Evolutionary conservation across 345 rosid species (phyloP).

Genomic region (Angophora floribunda): DNA sequence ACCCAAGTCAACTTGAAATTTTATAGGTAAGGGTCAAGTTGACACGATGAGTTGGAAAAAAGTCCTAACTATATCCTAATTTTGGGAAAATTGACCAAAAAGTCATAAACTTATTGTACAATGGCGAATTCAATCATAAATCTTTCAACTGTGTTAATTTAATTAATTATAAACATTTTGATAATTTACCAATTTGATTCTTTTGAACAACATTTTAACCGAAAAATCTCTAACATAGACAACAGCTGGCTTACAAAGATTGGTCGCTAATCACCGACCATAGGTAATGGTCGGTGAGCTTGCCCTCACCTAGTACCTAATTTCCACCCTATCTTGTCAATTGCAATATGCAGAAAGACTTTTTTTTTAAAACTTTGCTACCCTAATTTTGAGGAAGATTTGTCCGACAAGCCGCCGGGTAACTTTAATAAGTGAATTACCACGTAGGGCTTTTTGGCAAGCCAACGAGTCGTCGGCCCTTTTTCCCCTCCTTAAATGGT

Average conservation of each 20-base stretch:
- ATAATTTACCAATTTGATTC: background rate
- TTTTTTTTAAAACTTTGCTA: background rate
- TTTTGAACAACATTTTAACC: background rate
- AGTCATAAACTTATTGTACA: background rate
- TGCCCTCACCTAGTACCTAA: background rate
- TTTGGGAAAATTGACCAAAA: background rate
- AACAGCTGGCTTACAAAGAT: fast-evolving
- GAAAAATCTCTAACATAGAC: background rate
- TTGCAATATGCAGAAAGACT: background rate
- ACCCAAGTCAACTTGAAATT: background rate
- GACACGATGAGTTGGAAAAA: background rate
- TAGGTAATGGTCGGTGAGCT: background rate
- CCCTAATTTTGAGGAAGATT: background rate
- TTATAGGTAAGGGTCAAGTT: background rate
- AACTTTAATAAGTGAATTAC: background rate
- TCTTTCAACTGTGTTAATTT: fast-evolving
- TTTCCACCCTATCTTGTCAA: background rate
- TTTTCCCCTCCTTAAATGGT: background rate
- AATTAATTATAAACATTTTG: background rate
- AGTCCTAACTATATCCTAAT: background rate
- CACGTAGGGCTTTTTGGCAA: background rate
- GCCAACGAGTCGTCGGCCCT: background rate
- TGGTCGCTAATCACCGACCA: fast-evolving
- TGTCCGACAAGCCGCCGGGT: background rate
- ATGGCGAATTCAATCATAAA: background rate